A percentile compares a stretch with the other conserved stretches of the same genome.
These are phyloP conservation scores for Catharanthus roseus DNA, from an alignment of 257 asterid species.

Conservation along the genomic window DNA sequence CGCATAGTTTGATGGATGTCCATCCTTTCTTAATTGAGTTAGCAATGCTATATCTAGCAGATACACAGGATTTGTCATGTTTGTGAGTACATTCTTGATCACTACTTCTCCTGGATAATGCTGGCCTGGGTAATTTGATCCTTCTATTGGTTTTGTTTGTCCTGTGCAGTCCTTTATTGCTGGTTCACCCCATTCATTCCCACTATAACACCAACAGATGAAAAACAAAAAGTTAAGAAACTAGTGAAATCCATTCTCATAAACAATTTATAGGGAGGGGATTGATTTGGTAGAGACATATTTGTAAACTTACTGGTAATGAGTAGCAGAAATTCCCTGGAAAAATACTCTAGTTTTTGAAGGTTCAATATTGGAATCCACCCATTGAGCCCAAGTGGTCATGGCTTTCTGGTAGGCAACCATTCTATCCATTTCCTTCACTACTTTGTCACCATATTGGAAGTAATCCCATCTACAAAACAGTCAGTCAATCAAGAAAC, in stretches of 20 bases:
- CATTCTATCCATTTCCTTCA: constrained; percentile 51
- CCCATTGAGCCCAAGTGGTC: constrained; percentile 76
- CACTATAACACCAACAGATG: constrained; percentile 28
- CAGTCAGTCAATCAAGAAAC: not conserved
- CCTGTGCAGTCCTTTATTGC: constrained; percentile 37
- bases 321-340: constrained; percentile 66
- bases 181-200: constrained; percentile 55
- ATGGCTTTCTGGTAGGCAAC: constrained; percentile 52
- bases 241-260: too few species aligned
- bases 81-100: constrained; percentile 49
- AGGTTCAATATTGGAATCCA: constrained; percentile 52
- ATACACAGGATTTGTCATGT: constrained; percentile 41
- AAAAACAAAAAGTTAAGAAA: not conserved
- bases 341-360: constrained; percentile 46
- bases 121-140: constrained; percentile 49
- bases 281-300: too few species aligned
- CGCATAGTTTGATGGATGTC: constrained; percentile 61
- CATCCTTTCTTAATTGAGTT: constrained; percentile 67
- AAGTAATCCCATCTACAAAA: constrained; percentile 52
- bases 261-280: too few species aligned
- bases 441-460: constrained; percentile 33
- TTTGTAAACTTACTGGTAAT: constrained; percentile 49
- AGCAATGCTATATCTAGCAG: constrained; percentile 56
- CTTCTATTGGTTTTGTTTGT: constrained; percentile 42
- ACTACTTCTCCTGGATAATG: constrained; percentile 46